These are phyloP conservation scores for Rauvolfia tetraphylla DNA, from an alignment of 257 asterid genomes.

Conservation along the genomic window DNA sequence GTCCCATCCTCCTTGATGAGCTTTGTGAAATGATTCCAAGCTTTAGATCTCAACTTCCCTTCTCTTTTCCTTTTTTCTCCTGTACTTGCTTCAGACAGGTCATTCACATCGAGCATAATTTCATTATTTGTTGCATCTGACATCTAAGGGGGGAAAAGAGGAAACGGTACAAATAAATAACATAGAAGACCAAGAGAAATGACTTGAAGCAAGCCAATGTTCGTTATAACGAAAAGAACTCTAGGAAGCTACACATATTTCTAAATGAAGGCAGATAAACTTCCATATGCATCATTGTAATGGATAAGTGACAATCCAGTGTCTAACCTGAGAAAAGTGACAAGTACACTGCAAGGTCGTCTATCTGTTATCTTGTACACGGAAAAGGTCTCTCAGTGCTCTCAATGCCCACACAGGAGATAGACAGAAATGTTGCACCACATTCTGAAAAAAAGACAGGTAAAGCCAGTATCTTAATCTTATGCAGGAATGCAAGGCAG, in stretches of 20 bases:
- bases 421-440: background rate
- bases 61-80: slow-evolving; percentile 74
- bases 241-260: background rate
- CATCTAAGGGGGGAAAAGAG: slow-evolving; percentile 34
- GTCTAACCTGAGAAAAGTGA: background rate
- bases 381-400: background rate
- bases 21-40: slow-evolving; percentile 91
- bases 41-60: slow-evolving; percentile 66
- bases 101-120: slow-evolving; percentile 42
- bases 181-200: background rate
- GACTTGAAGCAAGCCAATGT: background rate
- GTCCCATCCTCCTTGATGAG: slow-evolving; percentile 72
- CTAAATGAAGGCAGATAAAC: background rate
- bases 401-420: background rate
- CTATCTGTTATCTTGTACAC: background rate
- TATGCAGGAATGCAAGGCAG: background rate
- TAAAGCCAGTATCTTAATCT: background rate
- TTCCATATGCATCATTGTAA: background rate
- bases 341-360: background rate
- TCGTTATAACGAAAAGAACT: background rate
- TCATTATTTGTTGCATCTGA: slow-evolving; percentile 39
- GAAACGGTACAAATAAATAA: background rate
- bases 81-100: slow-evolving; percentile 50
- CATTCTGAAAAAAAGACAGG: background rate
- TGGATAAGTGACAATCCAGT: background rate